These are phyloP conservation scores for Eucalyptus microcorys DNA, from an alignment of 345 rosid species.

Conservation along the genomic window DNA sequence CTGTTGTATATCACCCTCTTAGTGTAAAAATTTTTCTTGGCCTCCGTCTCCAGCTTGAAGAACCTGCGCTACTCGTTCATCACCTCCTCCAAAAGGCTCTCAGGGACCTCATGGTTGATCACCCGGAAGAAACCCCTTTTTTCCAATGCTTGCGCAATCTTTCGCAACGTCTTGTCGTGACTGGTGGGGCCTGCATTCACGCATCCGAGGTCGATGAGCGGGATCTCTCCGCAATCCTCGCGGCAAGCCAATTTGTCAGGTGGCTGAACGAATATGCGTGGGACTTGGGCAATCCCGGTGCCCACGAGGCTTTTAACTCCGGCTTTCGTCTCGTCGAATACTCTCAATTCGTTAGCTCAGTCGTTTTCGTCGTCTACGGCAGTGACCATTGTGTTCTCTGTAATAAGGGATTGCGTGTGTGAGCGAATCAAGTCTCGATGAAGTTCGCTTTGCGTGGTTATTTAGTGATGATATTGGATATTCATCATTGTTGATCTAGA, in stretches of 20 bases:
- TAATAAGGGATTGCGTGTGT: too few relatives aligned
- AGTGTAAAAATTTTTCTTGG: neutral
- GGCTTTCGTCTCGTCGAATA: too few relatives aligned
- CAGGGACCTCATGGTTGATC: conserved; percentile 7
- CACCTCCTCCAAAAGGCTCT: conserved; percentile 2
- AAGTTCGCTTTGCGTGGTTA: too few relatives aligned
- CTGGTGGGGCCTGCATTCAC: neutral
- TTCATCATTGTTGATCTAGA: too few relatives aligned
- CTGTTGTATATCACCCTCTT: neutral
- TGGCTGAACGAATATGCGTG: neutral
- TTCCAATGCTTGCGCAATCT: neutral
- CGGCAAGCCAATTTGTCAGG: neutral
- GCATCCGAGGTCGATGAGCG: conserved; percentile 14
- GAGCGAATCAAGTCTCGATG: too few relatives aligned
- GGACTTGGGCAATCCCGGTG: neutral
- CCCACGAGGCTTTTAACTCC: neutral
- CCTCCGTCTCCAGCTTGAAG: conserved; percentile 4
- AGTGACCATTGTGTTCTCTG: too few relatives aligned
- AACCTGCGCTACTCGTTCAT: neutral
- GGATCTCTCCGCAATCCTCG: neutral
- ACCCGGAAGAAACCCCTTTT: conserved; percentile 13
- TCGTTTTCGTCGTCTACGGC: too few relatives aligned
- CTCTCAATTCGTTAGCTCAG: too few relatives aligned
- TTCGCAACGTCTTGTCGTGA: neutral
- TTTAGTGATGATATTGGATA: too few relatives aligned